Conservation (phyloP, 2,329 filamentous ascomycete genomes). For the Neopestalotiopsis rosae region DNA sequence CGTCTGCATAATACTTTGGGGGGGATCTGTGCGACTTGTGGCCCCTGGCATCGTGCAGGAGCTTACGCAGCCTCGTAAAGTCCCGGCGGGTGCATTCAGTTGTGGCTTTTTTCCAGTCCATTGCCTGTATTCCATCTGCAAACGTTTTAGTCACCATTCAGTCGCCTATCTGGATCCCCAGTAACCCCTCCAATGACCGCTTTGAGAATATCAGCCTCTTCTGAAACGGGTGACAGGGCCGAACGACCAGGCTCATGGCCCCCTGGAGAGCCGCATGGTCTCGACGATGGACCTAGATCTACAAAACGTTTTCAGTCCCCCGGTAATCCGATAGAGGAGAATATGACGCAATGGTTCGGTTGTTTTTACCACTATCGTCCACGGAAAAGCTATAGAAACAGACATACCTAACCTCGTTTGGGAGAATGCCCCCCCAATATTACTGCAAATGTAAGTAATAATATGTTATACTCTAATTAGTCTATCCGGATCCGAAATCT, state of each 20-base stretch:
- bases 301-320: neutral
- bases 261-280: too few relatives aligned
- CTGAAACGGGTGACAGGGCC: neutral
- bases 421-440: neutral
- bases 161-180: neutral
- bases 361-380: neutral
- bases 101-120: neutral
- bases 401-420: neutral
- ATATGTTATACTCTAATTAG: neutral
- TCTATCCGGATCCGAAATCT: neutral
- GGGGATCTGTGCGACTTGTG: neutral
- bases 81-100: neutral
- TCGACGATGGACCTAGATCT: too few relatives aligned
- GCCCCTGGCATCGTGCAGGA: constrained; percentile 1
- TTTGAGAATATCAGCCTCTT: neutral
- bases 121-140: neutral
- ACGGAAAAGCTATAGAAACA: neutral
- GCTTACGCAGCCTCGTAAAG: neutral
- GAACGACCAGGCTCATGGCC: neutral
- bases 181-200: neutral
- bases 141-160: too few relatives aligned
- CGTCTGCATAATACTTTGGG: neutral
- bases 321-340: neutral
- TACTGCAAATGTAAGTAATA: neutral
- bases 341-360: neutral